phyloP scores from a whole-genome alignment of 257 asterid genomes.

The Solanum pimpinellifolium region DNA sequence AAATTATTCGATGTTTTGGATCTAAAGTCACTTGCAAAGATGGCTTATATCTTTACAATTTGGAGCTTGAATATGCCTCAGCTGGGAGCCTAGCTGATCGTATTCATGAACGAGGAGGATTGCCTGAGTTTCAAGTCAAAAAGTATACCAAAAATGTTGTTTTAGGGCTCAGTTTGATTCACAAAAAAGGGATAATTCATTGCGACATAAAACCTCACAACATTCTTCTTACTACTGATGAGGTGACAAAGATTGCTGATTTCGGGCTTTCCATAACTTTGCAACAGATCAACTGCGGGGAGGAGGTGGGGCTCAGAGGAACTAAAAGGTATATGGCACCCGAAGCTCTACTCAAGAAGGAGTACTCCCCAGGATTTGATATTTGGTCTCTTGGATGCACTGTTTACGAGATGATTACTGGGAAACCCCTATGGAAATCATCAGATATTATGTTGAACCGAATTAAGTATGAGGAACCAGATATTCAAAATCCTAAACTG shows the following conservation, averaged over 20 bases:
- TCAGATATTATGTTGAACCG: not conserved
- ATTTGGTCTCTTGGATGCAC: conserved; percentile 6
- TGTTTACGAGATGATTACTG: conserved; percentile 2
- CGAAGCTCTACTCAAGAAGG: not conserved
- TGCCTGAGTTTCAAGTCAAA: not conserved
- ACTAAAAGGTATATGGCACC: conserved; percentile 2
- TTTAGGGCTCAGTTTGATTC: not conserved
- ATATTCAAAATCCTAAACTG: not conserved
- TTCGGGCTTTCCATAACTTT: not conserved
- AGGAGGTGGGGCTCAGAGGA: not conserved
- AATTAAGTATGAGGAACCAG: not conserved
- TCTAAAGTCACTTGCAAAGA: not conserved
- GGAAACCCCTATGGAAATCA: not conserved
- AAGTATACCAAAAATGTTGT: not conserved
- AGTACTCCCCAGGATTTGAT: not conserved
- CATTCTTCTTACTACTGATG: not conserved
- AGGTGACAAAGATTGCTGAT: not conserved
- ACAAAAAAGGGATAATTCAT: not conserved
- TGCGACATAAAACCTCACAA: not conserved
- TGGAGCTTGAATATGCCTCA: not conserved
- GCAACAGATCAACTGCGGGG: too few relatives aligned
- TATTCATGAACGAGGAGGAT: not conserved
- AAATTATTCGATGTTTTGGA: not conserved
- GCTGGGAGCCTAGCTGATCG: not conserved
- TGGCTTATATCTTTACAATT: not conserved